These are phyloP conservation scores for Celoporthe dispersa DNA, from an alignment of 2,329 filamentous ascomycete genomes.

Conservation along the genomic window DNA sequence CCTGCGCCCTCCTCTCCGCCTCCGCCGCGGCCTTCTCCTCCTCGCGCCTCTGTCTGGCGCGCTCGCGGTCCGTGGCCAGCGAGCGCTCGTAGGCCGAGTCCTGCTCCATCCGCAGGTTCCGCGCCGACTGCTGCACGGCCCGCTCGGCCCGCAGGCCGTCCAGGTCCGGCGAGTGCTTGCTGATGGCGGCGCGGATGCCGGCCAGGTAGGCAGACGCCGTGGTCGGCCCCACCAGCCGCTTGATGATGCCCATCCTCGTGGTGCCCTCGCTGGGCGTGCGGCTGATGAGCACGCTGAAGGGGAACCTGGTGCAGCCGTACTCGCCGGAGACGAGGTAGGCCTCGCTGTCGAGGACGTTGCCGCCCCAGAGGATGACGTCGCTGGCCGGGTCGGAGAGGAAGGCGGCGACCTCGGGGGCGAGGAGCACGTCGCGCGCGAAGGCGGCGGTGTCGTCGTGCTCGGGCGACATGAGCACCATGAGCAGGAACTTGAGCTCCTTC, in stretches of 20 bases:
- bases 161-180: conserved; percentile 76
- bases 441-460: conserved; percentile 90
- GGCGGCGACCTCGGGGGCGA: conserved; percentile 72
- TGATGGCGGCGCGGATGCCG: conserved; percentile 74
- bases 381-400: conserved; percentile 77
- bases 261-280: conserved; percentile 84
- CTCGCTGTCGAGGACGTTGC: conserved; percentile 90
- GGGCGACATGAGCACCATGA: conserved; percentile 86
- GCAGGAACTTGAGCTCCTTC: conserved; percentile 84
- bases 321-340: conserved; percentile 91
- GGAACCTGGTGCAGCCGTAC: conserved; percentile 88
- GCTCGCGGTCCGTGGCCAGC: conserved; percentile 83
- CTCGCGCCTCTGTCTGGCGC: conserved; percentile 75
- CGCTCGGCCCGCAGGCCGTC: conserved; percentile 75
- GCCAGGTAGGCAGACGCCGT: conserved; percentile 72
- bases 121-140: conserved; percentile 78
- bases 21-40: conserved; percentile 72
- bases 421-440: conserved; percentile 82
- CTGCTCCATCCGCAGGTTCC: conserved; percentile 83
- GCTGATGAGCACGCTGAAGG: conserved; percentile 84
- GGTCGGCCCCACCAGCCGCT: conserved; percentile 75
- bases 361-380: conserved; percentile 88
- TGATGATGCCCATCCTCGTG: conserved; percentile 88
- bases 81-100: conserved; percentile 93
- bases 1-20: conserved; percentile 65